phyloP scores from a whole-genome alignment of 257 asterid genomes.

The Lithospermum erythrorhizon region DNA sequence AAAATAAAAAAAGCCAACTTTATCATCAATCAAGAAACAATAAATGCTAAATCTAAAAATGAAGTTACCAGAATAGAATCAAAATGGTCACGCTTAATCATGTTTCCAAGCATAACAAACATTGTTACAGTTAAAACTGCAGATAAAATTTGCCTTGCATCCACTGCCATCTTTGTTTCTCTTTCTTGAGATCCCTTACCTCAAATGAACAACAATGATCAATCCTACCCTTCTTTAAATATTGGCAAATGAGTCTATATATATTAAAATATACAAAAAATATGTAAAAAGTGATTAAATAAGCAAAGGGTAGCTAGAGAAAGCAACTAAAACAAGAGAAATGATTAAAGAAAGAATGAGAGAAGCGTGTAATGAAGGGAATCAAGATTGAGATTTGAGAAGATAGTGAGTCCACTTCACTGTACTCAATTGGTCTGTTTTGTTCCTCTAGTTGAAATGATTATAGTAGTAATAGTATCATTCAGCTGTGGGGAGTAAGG shows the following conservation, averaged over 20 bases:
- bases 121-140: conserved; percentile 54
- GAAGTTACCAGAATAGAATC: not conserved
- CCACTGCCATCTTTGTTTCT: conserved; percentile 40
- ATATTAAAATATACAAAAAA: not conserved
- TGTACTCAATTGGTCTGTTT: too few species aligned
- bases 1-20: not conserved
- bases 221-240: not conserved
- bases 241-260: not conserved
- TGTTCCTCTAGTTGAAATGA: too few species aligned
- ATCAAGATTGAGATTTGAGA: too few species aligned
- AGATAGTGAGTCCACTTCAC: too few species aligned
- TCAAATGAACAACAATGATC: not conserved
- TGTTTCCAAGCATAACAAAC: conserved; percentile 63
- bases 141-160: conserved; percentile 62
- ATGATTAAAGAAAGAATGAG: not conserved
- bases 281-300: too few species aligned
- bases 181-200: conserved; percentile 1
- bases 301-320: not conserved
- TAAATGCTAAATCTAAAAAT: not conserved
- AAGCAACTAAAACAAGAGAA: not conserved
- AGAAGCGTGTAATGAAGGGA: too few species aligned
- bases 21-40: not conserved
- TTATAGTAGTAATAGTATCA: too few species aligned
- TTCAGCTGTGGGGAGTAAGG: too few species aligned
- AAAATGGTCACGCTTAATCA: conserved; percentile 65